A percentile compares a stretch with the other conserved stretches of the same genome.
phyloP scores from a whole-genome alignment of 345 rosid species.

The Eucalyptus globulus region DNA sequence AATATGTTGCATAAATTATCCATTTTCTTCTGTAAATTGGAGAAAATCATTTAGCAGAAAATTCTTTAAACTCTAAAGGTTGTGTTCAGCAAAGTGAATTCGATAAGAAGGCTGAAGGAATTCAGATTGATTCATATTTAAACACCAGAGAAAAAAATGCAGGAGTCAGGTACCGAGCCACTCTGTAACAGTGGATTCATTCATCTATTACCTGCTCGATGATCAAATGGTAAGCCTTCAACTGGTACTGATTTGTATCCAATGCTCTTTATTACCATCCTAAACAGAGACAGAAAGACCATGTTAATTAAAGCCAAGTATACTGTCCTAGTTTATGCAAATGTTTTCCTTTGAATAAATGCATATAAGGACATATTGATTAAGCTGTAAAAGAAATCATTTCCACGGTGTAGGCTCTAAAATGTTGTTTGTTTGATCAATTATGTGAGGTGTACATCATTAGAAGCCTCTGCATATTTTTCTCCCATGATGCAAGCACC shows the following conservation, averaged over 20 bases:
- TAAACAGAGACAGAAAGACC: not conserved
- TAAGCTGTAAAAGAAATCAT: not conserved
- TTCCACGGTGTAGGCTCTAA: not conserved
- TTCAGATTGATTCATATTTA: not conserved
- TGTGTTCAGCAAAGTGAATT: not conserved
- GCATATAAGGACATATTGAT: not conserved
- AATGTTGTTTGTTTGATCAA: not conserved
- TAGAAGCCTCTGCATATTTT: not conserved
- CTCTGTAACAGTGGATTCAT: not conserved
- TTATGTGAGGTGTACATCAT: not conserved
- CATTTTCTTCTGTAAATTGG: not conserved
- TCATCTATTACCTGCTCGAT: slow-evolving; percentile 46
- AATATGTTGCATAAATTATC: not conserved
- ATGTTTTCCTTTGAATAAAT: not conserved
- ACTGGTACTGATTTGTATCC: slow-evolving; percentile 84
- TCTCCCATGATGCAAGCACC: not conserved
- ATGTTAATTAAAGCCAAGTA: not conserved
- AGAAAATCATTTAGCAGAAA: not conserved
- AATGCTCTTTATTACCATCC: slow-evolving; percentile 85
- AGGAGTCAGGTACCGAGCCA: not conserved
- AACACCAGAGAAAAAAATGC: not conserved
- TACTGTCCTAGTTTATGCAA: not conserved
- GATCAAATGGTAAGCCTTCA: slow-evolving; percentile 68
- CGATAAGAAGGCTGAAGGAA: not conserved
- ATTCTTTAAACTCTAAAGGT: not conserved